A percentile compares a stretch with the other conserved stretches of the same genome.
Evolutionary conservation across 2,329 filamentous ascomycete genomes (phyloP).

Genomic region (Aspergillus bombycis): DNA sequence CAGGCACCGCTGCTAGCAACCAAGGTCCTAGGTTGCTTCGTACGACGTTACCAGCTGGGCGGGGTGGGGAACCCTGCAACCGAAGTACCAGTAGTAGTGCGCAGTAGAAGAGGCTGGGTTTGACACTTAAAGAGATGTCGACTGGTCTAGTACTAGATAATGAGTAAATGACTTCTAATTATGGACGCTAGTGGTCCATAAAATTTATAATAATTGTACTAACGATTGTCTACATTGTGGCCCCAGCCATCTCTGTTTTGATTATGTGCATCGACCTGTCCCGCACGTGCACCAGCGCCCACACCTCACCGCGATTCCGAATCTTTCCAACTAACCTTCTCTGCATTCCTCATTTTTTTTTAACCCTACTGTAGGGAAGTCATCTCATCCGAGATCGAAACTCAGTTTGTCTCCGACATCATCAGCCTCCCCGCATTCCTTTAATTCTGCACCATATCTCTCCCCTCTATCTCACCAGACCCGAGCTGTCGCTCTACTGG

Average conservation of each 20-base stretch:
- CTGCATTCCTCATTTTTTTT: background rate
- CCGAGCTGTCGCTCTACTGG: conserved; percentile 10
- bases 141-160: background rate
- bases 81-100: background rate
- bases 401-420: conserved; percentile 4
- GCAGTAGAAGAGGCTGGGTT: background rate
- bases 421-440: conserved; percentile 1
- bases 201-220: background rate
- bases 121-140: background rate
- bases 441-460: background rate
- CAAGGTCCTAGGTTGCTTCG: background rate
- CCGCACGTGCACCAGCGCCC: conserved; percentile 17
- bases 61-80: background rate
- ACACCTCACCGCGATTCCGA: conserved; percentile 4
- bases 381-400: conserved; percentile 5
- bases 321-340: conserved; percentile 4
- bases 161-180: background rate
- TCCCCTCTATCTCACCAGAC: background rate
- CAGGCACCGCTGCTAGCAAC: background rate
- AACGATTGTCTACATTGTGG: background rate
- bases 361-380: background rate
- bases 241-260: conserved; percentile 1
- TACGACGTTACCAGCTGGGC: background rate
- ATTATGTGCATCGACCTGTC: conserved; percentile 5
- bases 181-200: background rate